Percentiles rank a stretch among this genome's conserved stretches.
phyloP scores from a whole-genome alignment of 106 monocot species.

The Dioscorea alata region DNA sequence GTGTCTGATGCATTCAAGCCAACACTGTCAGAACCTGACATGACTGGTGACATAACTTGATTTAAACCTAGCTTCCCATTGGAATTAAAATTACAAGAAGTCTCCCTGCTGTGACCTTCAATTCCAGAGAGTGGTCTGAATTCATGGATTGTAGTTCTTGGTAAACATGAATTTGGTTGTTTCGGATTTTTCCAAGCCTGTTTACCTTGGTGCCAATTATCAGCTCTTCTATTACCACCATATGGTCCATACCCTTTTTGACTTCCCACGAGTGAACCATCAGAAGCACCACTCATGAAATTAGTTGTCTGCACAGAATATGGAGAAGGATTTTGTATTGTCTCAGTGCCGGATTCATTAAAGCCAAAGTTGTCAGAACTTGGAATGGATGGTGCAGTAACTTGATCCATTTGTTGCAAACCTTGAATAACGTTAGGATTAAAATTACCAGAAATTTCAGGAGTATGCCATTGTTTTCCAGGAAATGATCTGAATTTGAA shows the following conservation, averaged over 20 bases:
- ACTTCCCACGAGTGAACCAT: constrained; percentile 1
- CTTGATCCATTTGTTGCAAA: no score
- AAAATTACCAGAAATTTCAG: constrained; percentile 2
- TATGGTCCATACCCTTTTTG: constrained; percentile 29
- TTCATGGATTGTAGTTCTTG: constrained; percentile 17
- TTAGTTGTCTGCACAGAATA: constrained; percentile 10
- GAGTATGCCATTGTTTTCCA: constrained; percentile 7
- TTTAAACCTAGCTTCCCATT: neutral
- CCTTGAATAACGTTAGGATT: neutral
- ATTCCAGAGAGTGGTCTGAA: neutral
- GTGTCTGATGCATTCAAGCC: neutral
- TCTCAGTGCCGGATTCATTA: constrained; percentile 10
- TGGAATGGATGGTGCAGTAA: no score
- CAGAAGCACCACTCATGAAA: constrained; percentile 1
- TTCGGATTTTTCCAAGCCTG: constrained; percentile 7
- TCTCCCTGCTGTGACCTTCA: constrained; percentile 7
- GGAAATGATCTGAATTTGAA: neutral
- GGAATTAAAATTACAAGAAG: neutral
- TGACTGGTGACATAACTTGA: no score
- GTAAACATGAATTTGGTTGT: constrained; percentile 9
- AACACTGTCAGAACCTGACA: neutral
- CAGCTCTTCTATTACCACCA: constrained; percentile 26
- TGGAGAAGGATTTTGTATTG: constrained; percentile 1
- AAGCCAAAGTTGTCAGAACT: neutral
- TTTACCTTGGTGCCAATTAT: constrained; percentile 19